Percentiles rank a stretch among this genome's conserved stretches.
phyloP scores from a whole-genome alignment of 2,329 filamentous ascomycete species.

The Sporothrix brunneoviolacea region DNA sequence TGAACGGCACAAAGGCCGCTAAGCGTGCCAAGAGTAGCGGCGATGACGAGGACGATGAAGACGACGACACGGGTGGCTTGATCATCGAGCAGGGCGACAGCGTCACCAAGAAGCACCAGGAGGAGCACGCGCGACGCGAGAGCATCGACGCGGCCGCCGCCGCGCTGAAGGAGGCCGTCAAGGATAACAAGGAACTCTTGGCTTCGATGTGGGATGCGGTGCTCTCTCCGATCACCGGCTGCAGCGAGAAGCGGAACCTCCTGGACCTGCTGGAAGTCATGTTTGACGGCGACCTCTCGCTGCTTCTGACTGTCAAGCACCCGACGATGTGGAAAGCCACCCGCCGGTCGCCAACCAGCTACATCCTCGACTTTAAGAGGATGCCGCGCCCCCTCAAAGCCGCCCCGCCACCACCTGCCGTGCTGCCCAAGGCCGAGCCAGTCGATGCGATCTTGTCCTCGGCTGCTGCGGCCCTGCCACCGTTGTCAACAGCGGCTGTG shows the following conservation, averaged over 20 bases:
- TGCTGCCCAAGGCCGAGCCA: background rate
- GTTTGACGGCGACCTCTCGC: slow-evolving; percentile 40
- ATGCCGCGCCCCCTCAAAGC: slow-evolving; percentile 15
- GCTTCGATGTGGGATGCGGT: slow-evolving; percentile 43
- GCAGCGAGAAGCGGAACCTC: slow-evolving; percentile 43
- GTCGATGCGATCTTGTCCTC: background rate
- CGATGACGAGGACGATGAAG: slow-evolving; percentile 42
- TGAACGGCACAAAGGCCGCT: slow-evolving; percentile 29
- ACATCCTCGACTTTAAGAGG: slow-evolving; percentile 17
- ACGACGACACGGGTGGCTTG: slow-evolving; percentile 32
- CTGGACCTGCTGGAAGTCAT: slow-evolving; percentile 46
- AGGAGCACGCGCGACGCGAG: slow-evolving; percentile 40
- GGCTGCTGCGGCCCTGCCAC: background rate
- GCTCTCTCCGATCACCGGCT: slow-evolving; percentile 39
- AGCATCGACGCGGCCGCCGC: slow-evolving; percentile 40
- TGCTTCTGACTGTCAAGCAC: slow-evolving; percentile 40
- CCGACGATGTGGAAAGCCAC: slow-evolving; percentile 39
- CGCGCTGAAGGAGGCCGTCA: slow-evolving; percentile 43
- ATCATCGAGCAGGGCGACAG: slow-evolving; percentile 41
- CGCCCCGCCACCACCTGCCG: background rate
- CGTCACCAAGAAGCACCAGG: slow-evolving; percentile 37
- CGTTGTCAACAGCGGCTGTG: background rate
- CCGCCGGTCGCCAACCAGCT: slow-evolving; percentile 18
- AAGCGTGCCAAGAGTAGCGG: slow-evolving; percentile 25
- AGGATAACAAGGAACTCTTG: slow-evolving; percentile 37